phyloP scores from a whole-genome alignment of 2,329 filamentous ascomycete genomes.

The Penicillium palitans region DNA sequence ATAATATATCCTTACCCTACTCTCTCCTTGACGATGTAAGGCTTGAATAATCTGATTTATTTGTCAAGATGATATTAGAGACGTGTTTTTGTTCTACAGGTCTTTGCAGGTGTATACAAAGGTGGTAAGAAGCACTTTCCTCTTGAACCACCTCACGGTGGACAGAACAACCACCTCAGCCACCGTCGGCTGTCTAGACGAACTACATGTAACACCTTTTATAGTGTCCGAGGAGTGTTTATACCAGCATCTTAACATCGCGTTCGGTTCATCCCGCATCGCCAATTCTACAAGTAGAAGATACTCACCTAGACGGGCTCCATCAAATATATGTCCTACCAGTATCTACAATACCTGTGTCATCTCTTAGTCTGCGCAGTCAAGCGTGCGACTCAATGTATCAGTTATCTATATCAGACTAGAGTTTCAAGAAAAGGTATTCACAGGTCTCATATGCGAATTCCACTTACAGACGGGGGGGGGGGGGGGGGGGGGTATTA shows the following conservation, averaged over 20 bases:
- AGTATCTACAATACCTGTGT: too few relatives aligned
- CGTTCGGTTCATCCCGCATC: constrained; percentile 5
- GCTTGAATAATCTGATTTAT: not conserved
- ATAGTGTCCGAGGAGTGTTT: constrained; percentile 1
- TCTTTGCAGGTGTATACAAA: not conserved
- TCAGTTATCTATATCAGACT: too few relatives aligned
- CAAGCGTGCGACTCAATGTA: too few relatives aligned
- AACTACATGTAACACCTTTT: constrained; percentile 1
- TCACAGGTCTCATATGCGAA: not conserved
- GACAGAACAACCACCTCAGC: not conserved
- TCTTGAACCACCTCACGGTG: too few relatives aligned
- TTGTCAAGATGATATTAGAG: not conserved
- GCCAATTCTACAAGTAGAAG: not conserved
- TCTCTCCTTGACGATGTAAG: not conserved
- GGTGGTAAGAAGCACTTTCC: not conserved
- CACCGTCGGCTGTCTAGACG: constrained; percentile 8
- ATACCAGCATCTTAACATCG: constrained; percentile 5
- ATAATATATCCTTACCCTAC: not conserved
- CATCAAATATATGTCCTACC: too few relatives aligned
- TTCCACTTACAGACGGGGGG: not conserved
- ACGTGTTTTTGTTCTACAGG: not conserved
- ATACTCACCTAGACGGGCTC: too few relatives aligned
- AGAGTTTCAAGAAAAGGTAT: too few relatives aligned
- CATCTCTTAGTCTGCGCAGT: too few relatives aligned
- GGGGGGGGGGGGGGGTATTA: too few relatives aligned